These are phyloP conservation scores for Tulasnella sp. DNA, from an alignment of 768 basidiomycete species.

Conservation along the genomic window DNA sequence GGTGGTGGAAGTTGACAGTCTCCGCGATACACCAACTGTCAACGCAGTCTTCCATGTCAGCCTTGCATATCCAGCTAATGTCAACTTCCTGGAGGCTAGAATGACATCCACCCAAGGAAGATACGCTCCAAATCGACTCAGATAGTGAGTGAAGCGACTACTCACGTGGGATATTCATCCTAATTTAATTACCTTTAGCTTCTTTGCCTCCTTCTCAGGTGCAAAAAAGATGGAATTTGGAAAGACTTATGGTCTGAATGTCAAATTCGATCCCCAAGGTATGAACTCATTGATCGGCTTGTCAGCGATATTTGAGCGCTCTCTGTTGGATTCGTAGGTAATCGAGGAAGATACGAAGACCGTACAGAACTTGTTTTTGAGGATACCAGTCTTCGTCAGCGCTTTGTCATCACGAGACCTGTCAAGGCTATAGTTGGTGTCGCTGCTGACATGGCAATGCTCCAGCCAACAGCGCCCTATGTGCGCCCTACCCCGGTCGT, in stretches of 20 bases:
- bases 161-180: background rate
- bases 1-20: background rate
- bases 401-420: constrained; percentile 10
- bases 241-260: background rate
- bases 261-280: constrained; percentile 5
- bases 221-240: background rate
- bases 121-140: background rate
- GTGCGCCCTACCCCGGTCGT: too few species aligned
- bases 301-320: too few species aligned
- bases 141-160: background rate
- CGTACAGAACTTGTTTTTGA: constrained; percentile 13
- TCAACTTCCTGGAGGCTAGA: constrained; percentile 2
- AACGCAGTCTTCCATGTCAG: background rate
- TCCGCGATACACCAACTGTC: background rate
- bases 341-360: constrained; percentile 16
- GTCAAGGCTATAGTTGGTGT: constrained; percentile 13
- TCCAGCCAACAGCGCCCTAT: constrained; percentile 38
- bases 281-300: too few species aligned
- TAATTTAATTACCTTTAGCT: background rate
- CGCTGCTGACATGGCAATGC: constrained; percentile 32
- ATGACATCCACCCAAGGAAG: background rate
- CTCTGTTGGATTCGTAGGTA: too few species aligned
- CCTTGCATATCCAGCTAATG: background rate
- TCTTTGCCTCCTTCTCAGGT: background rate
- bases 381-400: background rate